A percentile compares a stretch with the other conserved stretches of the same genome.
These are phyloP conservation scores for Fusarium foetens DNA, from an alignment of 2,329 filamentous ascomycete genomes.

Conservation along the genomic window DNA sequence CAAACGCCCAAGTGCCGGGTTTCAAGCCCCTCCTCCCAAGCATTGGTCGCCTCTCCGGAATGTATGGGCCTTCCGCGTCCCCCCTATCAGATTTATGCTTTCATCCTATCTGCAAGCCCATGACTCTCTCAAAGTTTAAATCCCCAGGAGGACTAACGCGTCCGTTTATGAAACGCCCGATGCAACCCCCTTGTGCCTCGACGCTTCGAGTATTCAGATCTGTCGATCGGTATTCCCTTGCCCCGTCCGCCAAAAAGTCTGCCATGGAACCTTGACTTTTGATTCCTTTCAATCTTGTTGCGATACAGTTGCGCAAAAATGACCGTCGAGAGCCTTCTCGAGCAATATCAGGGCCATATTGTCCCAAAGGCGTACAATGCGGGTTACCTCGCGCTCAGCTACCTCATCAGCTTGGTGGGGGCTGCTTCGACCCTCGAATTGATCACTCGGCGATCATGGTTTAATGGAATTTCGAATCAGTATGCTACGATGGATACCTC, in stretches of 20 bases:
- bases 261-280: background rate
- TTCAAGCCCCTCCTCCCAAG: background rate
- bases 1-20: background rate
- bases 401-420: conserved; percentile 18
- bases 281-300: background rate
- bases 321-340: conserved; percentile 10
- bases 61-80: background rate
- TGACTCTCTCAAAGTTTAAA: background rate
- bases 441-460: conserved; percentile 24
- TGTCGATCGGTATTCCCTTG: background rate
- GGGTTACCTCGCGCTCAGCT: conserved; percentile 14
- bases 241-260: background rate
- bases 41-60: background rate
- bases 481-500: background rate
- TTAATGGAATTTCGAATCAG: conserved; percentile 22
- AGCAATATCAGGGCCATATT: conserved; percentile 11
- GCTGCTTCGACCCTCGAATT: conserved; percentile 22
- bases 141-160: background rate
- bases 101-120: background rate
- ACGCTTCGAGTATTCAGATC: background rate
- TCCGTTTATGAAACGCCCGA: background rate
- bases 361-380: conserved; percentile 23
- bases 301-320: background rate
- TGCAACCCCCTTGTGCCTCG: background rate
- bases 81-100: background rate